Evolutionary conservation across 371 early-diverging fungal genomes (phyloP).

Genomic region (Mortierella polycephala): DNA sequence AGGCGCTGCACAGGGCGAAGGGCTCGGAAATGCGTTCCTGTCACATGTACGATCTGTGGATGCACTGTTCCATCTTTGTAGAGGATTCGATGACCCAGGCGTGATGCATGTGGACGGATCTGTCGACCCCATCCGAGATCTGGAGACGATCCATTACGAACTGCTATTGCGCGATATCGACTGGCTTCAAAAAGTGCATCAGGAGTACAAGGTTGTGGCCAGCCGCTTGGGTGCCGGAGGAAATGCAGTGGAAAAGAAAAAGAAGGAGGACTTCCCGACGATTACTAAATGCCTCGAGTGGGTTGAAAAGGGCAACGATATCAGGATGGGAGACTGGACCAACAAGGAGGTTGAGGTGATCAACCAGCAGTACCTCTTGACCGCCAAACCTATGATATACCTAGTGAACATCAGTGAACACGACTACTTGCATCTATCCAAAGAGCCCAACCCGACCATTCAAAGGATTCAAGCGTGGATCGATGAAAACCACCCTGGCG

Average conservation of each 20-base stretch:
- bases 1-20: constrained; percentile 91
- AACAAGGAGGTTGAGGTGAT: constrained; percentile 94
- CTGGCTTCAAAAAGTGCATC: constrained; percentile 69
- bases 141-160: constrained; percentile 97
- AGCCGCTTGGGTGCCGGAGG: constrained; percentile 74
- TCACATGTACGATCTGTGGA: constrained; percentile 97
- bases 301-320: constrained; percentile 83
- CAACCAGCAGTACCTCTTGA: constrained; percentile 91
- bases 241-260: constrained; percentile 85
- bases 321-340: constrained; percentile 90
- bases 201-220: constrained; percentile 68
- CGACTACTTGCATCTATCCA: constrained; percentile 79
- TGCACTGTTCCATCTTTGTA: constrained; percentile 98
- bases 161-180: constrained; percentile 96
- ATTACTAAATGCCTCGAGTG: constrained; percentile 79
- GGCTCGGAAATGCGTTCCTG: constrained; percentile 99
- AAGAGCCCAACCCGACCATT: constrained; percentile 54
- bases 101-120: constrained; percentile 97
- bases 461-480: constrained; percentile 93
- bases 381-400: constrained; percentile 98
- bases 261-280: constrained; percentile 88
- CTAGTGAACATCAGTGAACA: constrained; percentile 94
- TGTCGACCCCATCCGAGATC: constrained; percentile 95
- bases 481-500: constrained; percentile 87
- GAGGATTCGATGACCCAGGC: constrained; percentile 64